Conservation (phyloP, 2,329 filamentous ascomycete genomes). For the Penicillium sclerotiorum region DNA sequence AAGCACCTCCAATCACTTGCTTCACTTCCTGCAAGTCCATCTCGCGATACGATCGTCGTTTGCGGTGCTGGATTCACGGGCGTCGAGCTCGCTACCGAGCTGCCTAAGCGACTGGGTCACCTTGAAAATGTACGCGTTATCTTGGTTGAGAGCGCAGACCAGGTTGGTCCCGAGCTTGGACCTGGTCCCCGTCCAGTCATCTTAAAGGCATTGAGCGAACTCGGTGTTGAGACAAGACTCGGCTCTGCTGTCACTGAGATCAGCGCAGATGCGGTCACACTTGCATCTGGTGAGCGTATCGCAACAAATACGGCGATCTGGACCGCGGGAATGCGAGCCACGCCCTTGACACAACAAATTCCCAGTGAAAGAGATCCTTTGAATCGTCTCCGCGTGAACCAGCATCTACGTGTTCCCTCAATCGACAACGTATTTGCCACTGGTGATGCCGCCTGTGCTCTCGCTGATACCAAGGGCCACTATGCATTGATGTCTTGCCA, state of each 20-base stretch:
- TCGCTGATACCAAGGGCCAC: slow-evolving; percentile 27
- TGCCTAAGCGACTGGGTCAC: slow-evolving; percentile 30
- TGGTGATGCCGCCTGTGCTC: slow-evolving; percentile 36
- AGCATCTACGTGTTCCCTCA: slow-evolving; percentile 30
- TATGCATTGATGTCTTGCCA: slow-evolving; percentile 44
- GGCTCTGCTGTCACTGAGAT: slow-evolving; percentile 29
- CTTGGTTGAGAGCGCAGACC: slow-evolving; percentile 8
- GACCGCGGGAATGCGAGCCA: slow-evolving; percentile 42
- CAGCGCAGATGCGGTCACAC: slow-evolving; percentile 26
- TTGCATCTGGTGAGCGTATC: slow-evolving; percentile 37
- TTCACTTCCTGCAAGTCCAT: slow-evolving; percentile 21
- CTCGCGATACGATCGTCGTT: slow-evolving; percentile 40
- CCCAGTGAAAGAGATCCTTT: slow-evolving; percentile 29
- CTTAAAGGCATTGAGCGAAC: slow-evolving; percentile 28
- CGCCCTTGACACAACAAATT: slow-evolving; percentile 38
- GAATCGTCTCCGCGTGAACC: slow-evolving; percentile 34
- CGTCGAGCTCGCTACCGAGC: slow-evolving; percentile 29
- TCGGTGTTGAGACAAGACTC: slow-evolving; percentile 36
- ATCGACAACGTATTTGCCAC: slow-evolving; percentile 33
- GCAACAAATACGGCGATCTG: slow-evolving; percentile 38
- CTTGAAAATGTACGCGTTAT: not conserved
- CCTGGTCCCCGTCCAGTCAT: slow-evolving; percentile 38
- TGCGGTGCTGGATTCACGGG: slow-evolving; percentile 42
- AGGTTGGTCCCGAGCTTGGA: slow-evolving; percentile 39
- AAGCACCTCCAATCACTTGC: slow-evolving; percentile 33